Base-by-base conservation (phyloP, 192 early-diverging fungal species). In the Coemansia sp. region DNA sequence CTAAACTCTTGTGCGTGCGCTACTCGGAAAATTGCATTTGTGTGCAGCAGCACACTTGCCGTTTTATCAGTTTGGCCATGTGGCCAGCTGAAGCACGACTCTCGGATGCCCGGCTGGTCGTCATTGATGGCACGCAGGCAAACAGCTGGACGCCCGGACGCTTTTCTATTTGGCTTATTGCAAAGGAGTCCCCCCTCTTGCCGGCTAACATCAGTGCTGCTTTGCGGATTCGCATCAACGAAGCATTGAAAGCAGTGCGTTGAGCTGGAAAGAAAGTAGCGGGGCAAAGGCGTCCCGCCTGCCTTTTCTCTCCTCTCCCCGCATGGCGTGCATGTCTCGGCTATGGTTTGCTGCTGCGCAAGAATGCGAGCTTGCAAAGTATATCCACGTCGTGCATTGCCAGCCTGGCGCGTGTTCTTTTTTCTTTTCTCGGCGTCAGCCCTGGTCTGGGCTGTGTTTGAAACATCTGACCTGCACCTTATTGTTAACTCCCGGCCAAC, bases 1-100 rank as follows among this genome's bases (percentile, higher is more conserved):
- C n/a, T n/a, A 44, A 44, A 24, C 42, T 52, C 1, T 52, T 10
- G 43, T 24, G 43, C 43, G 43, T 24, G 43, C 43, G n/a, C 43
- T 44, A 8, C 43, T 52, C 48, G 48, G 48, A 29, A 52, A 52
- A 52, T n/a, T 32, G 29, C 27, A 52, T 52, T 52, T 52, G 48
- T 52, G 48, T 32, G 48, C 48, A 52, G 29, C 48, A 29, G 2
- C 27, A 8, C 41, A 19, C 43, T 21, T 44, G 18, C n/a, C 41
- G 21, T 8, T 5, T 29, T 1, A 29, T 5, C 26, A 7, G 8
- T 7, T 32, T 15, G 48, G 27, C 10, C 48, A 52, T 29, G 27
- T 52, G 48, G 29, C 43, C 43, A 46, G 6, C 22, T 46, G 43
- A 26, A 18, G 39, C 39, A 40, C 39, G 39, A 40, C 39, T 7